These are phyloP conservation scores for Neurospora pannonica DNA, from an alignment of 495 filamentous ascomycete genomes.

Conservation along the genomic window DNA sequence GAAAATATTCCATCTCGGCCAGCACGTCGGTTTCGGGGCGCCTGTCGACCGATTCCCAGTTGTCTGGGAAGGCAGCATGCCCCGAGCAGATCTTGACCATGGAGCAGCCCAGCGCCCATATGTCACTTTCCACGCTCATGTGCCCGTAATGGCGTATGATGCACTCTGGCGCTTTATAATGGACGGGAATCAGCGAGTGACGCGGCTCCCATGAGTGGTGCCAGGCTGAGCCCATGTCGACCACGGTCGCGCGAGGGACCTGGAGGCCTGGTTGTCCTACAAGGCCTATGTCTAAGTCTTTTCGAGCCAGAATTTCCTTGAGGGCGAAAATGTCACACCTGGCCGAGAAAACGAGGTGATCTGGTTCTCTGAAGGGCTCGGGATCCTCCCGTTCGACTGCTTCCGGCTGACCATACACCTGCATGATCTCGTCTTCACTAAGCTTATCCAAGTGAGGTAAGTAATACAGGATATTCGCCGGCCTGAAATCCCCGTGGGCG, in stretches of 20 bases:
- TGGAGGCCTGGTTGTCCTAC: neutral
- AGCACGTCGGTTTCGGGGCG: neutral
- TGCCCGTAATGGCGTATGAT: neutral
- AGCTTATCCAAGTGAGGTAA: neutral
- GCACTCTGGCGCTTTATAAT: neutral
- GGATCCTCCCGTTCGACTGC: neutral
- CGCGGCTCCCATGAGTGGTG: neutral
- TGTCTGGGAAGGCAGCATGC: neutral
- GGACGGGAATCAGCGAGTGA: neutral
- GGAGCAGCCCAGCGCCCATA: neutral
- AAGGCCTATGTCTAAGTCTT: neutral
- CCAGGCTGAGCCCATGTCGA: neutral
- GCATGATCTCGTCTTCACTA: neutral
- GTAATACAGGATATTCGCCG: neutral
- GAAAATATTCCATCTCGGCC: neutral
- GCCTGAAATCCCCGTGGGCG: constrained; percentile 1
- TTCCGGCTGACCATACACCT: neutral
- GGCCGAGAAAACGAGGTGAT: neutral
- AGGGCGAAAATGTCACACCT: neutral
- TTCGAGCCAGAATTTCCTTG: neutral
- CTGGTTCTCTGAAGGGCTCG: neutral
- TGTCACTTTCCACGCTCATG: neutral
- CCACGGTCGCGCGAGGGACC: neutral
- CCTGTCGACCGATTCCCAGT: neutral
- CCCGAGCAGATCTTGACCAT: neutral